Conservation (phyloP, 2,329 filamentous ascomycete species). For the Coleophoma eucalyptorum region DNA sequence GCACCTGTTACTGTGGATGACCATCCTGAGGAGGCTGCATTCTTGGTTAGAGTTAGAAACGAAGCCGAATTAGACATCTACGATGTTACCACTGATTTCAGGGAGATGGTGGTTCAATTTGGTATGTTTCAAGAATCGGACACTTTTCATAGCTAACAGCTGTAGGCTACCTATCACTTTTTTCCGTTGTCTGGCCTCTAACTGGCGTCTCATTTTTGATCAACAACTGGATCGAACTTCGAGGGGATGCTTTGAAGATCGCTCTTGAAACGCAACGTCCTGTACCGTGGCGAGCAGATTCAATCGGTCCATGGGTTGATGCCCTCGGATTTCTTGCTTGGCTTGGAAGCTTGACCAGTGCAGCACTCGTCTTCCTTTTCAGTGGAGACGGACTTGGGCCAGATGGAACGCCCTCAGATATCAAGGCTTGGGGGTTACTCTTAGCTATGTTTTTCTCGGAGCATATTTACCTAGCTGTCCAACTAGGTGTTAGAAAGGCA, state of each 20-base stretch:
- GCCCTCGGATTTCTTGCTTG: conserved; percentile 87
- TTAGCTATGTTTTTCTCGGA: conserved; percentile 82
- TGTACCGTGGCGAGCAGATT: conserved; percentile 85
- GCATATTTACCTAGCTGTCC: conserved; percentile 80
- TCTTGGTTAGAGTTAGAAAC: conserved; percentile 75
- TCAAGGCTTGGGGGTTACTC: conserved; percentile 77
- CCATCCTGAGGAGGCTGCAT: conserved; percentile 70
- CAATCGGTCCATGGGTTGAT: conserved; percentile 89
- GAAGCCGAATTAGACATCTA: conserved; percentile 82
- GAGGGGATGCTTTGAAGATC: conserved; percentile 92
- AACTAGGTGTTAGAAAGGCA: conserved; percentile 67
- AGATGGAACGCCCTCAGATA: conserved; percentile 62
- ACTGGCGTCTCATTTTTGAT: conserved; percentile 83
- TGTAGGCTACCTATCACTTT: conserved; percentile 80
- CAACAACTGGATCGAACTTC: conserved; percentile 95
- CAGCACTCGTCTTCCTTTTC: conserved; percentile 88
- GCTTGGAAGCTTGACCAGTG: conserved; percentile 84
- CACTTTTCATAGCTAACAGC: conserved; percentile 19
- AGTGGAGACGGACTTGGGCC: conserved; percentile 63
- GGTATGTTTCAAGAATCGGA: conserved; percentile 34
- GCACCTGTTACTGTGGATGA: conserved; percentile 53
- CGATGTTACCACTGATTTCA: conserved; percentile 84
- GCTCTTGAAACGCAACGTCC: conserved; percentile 85
- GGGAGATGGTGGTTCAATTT: conserved; percentile 89
- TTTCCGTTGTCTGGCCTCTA: conserved; percentile 94